Evolutionary conservation across 2,329 filamentous ascomycete species (phyloP).

Genomic region (Pseudogymnoascus sp.): DNA sequence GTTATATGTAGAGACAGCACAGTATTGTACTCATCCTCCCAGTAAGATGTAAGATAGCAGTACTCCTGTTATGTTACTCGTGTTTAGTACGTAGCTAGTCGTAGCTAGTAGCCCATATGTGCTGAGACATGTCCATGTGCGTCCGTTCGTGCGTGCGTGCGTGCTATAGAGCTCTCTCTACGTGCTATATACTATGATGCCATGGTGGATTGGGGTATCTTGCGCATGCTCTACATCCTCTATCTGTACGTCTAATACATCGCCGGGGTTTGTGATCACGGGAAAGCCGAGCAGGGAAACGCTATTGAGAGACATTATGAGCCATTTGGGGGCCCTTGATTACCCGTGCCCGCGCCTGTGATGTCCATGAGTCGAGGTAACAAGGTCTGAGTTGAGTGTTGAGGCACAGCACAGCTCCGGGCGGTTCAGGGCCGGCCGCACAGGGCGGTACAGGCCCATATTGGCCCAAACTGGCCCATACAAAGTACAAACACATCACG

Average conservation of each 20-base stretch:
- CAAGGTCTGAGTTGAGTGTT: background rate
- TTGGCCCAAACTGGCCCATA: background rate
- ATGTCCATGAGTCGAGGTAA: background rate
- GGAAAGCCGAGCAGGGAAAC: background rate
- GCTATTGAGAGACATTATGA: background rate
- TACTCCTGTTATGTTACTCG: no score
- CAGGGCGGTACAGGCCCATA: background rate
- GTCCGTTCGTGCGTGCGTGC: background rate
- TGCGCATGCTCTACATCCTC: background rate
- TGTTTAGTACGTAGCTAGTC: background rate
- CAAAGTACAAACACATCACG: background rate
- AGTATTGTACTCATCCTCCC: background rate
- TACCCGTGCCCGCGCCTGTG: no score
- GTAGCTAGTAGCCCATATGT: background rate
- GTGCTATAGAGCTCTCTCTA: no score
- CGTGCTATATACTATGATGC: background rate
- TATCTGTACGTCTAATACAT: background rate
- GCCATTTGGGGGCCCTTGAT: background rate
- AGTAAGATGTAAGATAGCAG: background rate
- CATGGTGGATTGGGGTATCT: background rate
- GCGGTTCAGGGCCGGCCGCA: background rate
- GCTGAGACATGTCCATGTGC: slow-evolving; percentile 4
- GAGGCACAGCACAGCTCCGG: background rate
- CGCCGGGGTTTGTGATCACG: background rate
- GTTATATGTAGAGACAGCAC: background rate